A percentile compares a stretch with the other conserved stretches of the same genome.
Conservation (phyloP, 225 moss, liverwort and hornwort species). For the Physcomitrellopsis africana region DNA sequence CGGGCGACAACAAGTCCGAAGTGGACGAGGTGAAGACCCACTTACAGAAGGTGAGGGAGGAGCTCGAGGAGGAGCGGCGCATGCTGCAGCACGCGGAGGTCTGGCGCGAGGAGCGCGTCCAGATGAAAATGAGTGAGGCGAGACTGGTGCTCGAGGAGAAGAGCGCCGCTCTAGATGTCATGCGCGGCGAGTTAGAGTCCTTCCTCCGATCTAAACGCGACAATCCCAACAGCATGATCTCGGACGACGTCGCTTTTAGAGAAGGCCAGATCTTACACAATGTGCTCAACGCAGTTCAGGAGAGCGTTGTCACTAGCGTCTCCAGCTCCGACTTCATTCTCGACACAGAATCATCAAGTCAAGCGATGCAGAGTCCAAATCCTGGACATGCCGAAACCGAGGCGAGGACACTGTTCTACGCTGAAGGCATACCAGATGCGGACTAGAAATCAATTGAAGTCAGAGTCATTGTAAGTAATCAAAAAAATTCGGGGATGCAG, state of each 20-base stretch:
- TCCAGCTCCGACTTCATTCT: conserved; percentile 30
- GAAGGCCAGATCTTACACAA: conserved; percentile 65
- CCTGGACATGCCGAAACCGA: not conserved
- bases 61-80: conserved; percentile 92
- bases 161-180: conserved; percentile 60
- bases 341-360: not conserved
- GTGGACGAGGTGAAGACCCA: conserved; percentile 80
- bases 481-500: conserved; percentile 4
- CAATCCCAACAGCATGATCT: not conserved
- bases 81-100: conserved; percentile 98
- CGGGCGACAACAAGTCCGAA: conserved; percentile 80
- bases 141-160: conserved; percentile 83
- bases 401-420: conserved; percentile 7
- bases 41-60: conserved; percentile 73
- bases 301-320: conserved; percentile 37
- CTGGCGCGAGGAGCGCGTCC: conserved; percentile 96
- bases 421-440: conserved; percentile 53
- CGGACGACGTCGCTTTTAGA: conserved; percentile 30
- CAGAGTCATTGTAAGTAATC: conserved; percentile 14
- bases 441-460: conserved; percentile 20
- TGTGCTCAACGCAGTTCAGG: conserved; percentile 29
- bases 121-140: conserved; percentile 93
- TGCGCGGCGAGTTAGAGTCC: conserved; percentile 65
- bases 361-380: not conserved
- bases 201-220: conserved; percentile 52